These are phyloP conservation scores for Aspergillus novofumigatus DNA, from an alignment of 2,329 filamentous ascomycete genomes.

Conservation along the genomic window DNA sequence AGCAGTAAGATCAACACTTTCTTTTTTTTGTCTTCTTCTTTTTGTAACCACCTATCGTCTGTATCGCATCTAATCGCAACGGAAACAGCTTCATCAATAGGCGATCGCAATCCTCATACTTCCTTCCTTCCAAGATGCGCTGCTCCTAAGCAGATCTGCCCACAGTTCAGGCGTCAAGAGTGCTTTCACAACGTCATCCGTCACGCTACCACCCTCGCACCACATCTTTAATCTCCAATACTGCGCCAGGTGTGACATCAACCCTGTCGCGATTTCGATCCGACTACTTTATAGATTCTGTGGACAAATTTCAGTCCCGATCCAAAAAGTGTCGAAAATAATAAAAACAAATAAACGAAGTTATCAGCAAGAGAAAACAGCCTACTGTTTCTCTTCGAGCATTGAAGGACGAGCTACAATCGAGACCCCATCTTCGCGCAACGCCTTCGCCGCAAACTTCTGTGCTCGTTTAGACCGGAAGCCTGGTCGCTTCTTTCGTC, in stretches of 20 bases:
- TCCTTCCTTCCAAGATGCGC: conserved; percentile 20
- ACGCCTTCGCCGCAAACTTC: conserved; percentile 9
- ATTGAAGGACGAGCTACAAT: conserved; percentile 2
- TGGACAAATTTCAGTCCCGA: conserved; percentile 3
- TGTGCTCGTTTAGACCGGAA: conserved; percentile 16
- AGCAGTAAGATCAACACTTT: neutral
- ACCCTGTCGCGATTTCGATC: conserved; percentile 8
- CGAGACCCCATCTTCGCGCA: conserved; percentile 14
- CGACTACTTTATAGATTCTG: conserved; percentile 12
- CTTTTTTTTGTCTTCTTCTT: neutral
- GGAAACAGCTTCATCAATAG: conserved; percentile 1
- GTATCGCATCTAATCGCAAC: conserved; percentile 7
- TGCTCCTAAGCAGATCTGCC: conserved; percentile 25
- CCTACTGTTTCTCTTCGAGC: neutral
- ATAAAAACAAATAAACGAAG: conserved; percentile 6
- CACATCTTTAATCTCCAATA: conserved; percentile 15
- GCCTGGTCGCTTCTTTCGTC: conserved; percentile 26
- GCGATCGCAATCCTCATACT: conserved; percentile 5
- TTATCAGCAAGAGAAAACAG: neutral
- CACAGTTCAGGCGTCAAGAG: conserved; percentile 20
- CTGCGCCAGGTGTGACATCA: conserved; percentile 11
- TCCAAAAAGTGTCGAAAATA: conserved; percentile 7
- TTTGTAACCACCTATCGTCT: conserved; percentile 5
- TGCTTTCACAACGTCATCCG: conserved; percentile 29
- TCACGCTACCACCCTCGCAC: conserved; percentile 26